A percentile compares a stretch with the other conserved stretches of the same genome.
These are phyloP conservation scores for Talaromyces sp. DNA, from an alignment of 2,329 filamentous ascomycete species.

Conservation along the genomic window DNA sequence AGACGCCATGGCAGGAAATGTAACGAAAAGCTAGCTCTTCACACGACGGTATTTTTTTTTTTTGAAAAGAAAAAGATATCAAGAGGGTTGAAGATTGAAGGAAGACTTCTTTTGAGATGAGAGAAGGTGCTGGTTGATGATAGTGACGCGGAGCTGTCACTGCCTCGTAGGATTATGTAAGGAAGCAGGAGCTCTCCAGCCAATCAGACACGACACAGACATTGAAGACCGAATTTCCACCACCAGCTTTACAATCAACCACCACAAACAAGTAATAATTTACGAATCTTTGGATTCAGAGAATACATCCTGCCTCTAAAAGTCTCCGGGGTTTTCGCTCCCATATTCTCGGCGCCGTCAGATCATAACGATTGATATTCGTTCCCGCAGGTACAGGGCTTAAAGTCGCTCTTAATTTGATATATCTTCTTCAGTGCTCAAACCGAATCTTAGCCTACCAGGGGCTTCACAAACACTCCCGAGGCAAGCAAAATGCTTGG, in stretches of 20 bases:
- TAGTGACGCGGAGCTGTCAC: slow-evolving; percentile 33
- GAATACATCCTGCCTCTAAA: neutral
- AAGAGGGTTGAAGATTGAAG: neutral
- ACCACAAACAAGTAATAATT: neutral
- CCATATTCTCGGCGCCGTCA: neutral
- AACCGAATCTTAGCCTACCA: neutral
- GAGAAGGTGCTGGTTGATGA: slow-evolving; percentile 17
- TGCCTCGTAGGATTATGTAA: slow-evolving; percentile 25
- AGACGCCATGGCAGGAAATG: slow-evolving; percentile 47
- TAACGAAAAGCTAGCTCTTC: neutral
- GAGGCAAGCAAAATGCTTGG: slow-evolving; percentile 32
- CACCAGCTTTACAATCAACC: neutral
- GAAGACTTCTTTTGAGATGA: slow-evolving; percentile 15
- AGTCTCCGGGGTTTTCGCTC: neutral
- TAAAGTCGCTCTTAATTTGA: neutral
- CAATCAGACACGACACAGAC: neutral
- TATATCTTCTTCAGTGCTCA: neutral
- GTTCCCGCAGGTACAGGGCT: neutral
- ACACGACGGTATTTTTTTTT: neutral
- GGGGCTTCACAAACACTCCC: neutral
- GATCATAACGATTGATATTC: neutral
- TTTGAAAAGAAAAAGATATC: neutral
- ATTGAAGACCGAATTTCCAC: neutral
- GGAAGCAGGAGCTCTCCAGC: slow-evolving; percentile 8
- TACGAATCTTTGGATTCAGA: neutral